Evolutionary conservation across 495 filamentous ascomycete genomes (phyloP).

Genomic region (Hypomontagnella monticulosa): DNA sequence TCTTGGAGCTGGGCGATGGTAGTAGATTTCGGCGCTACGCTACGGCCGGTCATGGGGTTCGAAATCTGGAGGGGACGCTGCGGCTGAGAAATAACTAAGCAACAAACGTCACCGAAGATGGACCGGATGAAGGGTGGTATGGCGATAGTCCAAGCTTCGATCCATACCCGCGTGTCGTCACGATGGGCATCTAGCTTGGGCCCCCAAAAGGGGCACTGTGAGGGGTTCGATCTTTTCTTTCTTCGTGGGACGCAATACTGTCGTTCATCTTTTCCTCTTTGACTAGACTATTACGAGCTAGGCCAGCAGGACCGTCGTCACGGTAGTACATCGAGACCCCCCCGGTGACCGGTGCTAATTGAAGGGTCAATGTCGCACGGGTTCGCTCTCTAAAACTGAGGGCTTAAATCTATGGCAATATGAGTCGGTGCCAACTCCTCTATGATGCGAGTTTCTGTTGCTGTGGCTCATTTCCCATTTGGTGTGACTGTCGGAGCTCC

Average conservation of each 20-base stretch:
- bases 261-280: constrained; percentile 11
- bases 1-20: constrained; percentile 7
- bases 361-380: constrained; percentile 17
- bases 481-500: constrained; percentile 30
- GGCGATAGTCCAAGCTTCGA: too few relatives aligned
- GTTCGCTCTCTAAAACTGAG: constrained; percentile 16
- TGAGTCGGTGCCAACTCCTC: constrained; percentile 17
- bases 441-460: constrained; percentile 5
- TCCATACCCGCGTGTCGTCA: too few relatives aligned
- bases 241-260: constrained; percentile 16
- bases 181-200: constrained; percentile 1
- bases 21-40: background rate
- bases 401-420: constrained; percentile 19
- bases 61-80: too few relatives aligned
- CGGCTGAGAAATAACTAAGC: too few relatives aligned
- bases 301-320: constrained; percentile 14
- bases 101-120: too few relatives aligned
- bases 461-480: constrained; percentile 8
- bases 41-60: too few relatives aligned
- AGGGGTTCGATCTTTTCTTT: constrained; percentile 10
- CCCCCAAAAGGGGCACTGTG: constrained; percentile 8
- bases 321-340: constrained; percentile 16
- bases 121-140: too few relatives aligned
- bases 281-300: constrained; percentile 7
- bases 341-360: constrained; percentile 6